Evolutionary conservation across 2,329 filamentous ascomycete species (phyloP).

Genomic region (Furcasterigmium sp.): DNA sequence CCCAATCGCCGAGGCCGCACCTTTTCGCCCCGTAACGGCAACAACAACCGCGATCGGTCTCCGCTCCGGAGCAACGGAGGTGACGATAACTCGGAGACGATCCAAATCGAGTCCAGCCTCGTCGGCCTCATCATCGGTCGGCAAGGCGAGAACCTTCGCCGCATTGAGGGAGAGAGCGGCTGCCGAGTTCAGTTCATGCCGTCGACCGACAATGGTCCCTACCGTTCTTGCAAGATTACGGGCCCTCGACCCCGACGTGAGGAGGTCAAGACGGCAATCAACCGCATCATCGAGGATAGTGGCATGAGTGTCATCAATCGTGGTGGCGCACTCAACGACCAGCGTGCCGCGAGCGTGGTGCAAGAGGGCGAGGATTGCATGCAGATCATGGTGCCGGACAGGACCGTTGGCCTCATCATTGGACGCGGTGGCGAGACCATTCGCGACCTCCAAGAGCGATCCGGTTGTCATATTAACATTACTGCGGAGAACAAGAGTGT

Average conservation of each 20-base stretch:
- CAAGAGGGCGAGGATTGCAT: conserved; percentile 79
- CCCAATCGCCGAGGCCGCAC: conserved; percentile 51
- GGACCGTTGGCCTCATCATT: conserved; percentile 88
- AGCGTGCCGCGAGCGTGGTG: conserved; percentile 36
- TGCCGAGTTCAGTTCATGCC: conserved; percentile 87
- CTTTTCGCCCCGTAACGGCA: conserved; percentile 58
- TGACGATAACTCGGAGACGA: conserved; percentile 73
- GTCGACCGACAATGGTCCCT: conserved; percentile 65
- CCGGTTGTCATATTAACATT: conserved; percentile 94
- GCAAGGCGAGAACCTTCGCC: conserved; percentile 81
- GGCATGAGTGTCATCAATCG: conserved; percentile 44
- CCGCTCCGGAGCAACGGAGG: conserved; percentile 42
- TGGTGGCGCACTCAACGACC: conserved; percentile 34
- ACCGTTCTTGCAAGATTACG: conserved; percentile 80
- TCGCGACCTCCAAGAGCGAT: conserved; percentile 83
- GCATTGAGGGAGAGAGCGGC: conserved; percentile 76
- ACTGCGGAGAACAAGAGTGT: conserved; percentile 90
- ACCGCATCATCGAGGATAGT: conserved; percentile 83
- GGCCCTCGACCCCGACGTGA: conserved; percentile 66
- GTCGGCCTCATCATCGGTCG: conserved; percentile 89
- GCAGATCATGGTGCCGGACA: conserved; percentile 92
- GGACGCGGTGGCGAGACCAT: conserved; percentile 93
- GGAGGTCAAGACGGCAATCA: conserved; percentile 77
- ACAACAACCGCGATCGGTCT: conserved; percentile 52
- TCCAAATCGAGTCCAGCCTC: conserved; percentile 79